Conservation (phyloP, 495 filamentous ascomycete species). For the Gamarada debralockiae region DNA sequence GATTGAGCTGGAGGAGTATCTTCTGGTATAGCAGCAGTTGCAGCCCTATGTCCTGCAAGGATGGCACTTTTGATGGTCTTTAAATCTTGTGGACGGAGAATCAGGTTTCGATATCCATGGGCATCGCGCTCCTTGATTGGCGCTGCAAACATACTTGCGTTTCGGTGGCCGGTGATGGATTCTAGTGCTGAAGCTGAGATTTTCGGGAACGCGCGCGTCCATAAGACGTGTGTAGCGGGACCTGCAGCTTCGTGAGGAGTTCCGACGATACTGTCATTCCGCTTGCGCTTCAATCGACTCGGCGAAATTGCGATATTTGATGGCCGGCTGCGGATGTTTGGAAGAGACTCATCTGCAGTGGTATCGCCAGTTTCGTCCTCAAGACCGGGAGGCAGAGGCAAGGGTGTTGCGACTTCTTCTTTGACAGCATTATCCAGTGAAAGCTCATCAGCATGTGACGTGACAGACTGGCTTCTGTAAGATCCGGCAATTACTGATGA, state of each 20-base stretch:
- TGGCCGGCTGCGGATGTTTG: not conserved
- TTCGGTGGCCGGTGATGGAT: conserved; percentile 78
- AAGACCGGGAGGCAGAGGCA: conserved; percentile 48
- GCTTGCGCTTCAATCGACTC: conserved; percentile 1
- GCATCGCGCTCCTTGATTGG: conserved; percentile 82
- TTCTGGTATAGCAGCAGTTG: conserved; percentile 54
- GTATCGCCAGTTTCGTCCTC: conserved; percentile 47
- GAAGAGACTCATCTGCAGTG: conserved; percentile 38
- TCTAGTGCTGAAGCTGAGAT: conserved; percentile 78
- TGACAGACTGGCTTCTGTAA: conserved; percentile 39
- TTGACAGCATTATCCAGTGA: conserved; percentile 57
- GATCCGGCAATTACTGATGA: conserved; percentile 40
- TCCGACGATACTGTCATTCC: not conserved
- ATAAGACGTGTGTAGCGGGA: conserved; percentile 56
- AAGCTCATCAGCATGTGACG: conserved; percentile 52
- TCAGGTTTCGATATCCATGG: conserved; percentile 82
- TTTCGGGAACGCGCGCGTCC: conserved; percentile 72
- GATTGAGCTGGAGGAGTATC: conserved; percentile 38
- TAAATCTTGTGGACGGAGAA: conserved; percentile 83
- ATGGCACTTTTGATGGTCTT: conserved; percentile 82
- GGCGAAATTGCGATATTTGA: not conserved
- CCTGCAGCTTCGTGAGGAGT: conserved; percentile 27
- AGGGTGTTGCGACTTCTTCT: conserved; percentile 55
- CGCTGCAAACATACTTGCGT: conserved; percentile 81
- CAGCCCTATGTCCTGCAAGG: conserved; percentile 68